Conservation (phyloP, 1,284 basidiomycete genomes). For the Ceratorhiza oryzae-sativae region DNA sequence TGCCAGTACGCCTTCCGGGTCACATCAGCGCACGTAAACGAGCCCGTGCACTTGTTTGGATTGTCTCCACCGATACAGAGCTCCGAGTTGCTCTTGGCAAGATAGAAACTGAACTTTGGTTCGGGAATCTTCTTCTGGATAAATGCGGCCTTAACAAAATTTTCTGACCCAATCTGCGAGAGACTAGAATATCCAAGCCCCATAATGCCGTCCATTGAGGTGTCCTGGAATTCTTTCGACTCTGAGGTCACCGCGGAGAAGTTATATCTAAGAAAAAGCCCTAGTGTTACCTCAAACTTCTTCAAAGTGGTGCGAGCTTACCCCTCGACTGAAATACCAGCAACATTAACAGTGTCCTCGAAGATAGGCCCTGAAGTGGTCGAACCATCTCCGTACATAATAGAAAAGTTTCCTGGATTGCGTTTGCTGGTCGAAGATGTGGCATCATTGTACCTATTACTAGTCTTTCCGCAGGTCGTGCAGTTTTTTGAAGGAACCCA, state of each 20-base stretch:
- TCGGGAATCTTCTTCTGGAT: conserved; percentile 3
- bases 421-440: conserved; percentile 54
- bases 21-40: conserved; percentile 8
- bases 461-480: conserved; percentile 47
- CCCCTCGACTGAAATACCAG: conserved; percentile 47
- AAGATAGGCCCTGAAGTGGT: conserved; percentile 51
- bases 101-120: conserved; percentile 44
- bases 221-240: neutral
- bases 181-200: conserved; percentile 44
- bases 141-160: conserved; percentile 27
- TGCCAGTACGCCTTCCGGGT: conserved; percentile 12
- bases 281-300: neutral
- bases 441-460: conserved; percentile 55
- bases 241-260: conserved; percentile 30
- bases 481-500: conserved; percentile 71
- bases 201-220: conserved; percentile 45
- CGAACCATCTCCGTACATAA: conserved; percentile 62
- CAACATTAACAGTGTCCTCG: conserved; percentile 57
- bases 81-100: conserved; percentile 49
- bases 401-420: conserved; percentile 46
- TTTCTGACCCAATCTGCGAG: conserved; percentile 48
- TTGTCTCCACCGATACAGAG: conserved; percentile 82
- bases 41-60: conserved; percentile 50
- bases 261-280: neutral
- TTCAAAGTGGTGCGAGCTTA: neutral